Percentiles rank a stretch among this genome's conserved stretches.
These are phyloP conservation scores for Lodderomyces orthopsilosis DNA, from an alignment of 1,139 yeast genomes.

Conservation along the genomic window DNA sequence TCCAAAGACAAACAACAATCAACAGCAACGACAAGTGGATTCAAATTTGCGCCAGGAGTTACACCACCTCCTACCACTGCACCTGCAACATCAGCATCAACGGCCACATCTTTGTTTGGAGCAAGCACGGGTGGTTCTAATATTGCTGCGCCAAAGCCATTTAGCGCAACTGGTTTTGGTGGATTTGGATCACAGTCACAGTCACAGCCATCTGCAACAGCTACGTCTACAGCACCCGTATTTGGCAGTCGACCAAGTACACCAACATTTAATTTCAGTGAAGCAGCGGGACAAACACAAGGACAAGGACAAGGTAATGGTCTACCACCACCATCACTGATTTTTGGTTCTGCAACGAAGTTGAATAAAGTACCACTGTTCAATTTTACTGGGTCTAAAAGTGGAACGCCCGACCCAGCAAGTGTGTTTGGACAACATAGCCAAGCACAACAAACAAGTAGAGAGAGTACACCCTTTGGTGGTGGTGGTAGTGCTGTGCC, in stretches of 20 bases:
- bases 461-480: conserved; percentile 14
- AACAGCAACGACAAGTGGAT: conserved; percentile 6
- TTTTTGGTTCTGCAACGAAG: conserved; percentile 2
- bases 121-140: not conserved
- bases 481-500: conserved; percentile 1
- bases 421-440: conserved; percentile 18
- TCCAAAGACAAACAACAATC: conserved; percentile 4
- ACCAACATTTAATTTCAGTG: conserved; percentile 11
- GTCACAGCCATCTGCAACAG: not conserved
- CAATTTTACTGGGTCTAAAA: conserved; percentile 20
- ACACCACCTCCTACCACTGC: conserved; percentile 8
- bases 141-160: conserved; percentile 1
- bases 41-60: conserved; percentile 15
- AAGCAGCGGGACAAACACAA: conserved; percentile 2
- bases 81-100: not conserved
- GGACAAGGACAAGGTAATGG: not conserved
- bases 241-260: conserved; percentile 11
- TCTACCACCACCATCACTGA: not conserved
- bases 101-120: conserved; percentile 1
- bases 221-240: not conserved
- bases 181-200: conserved; percentile 3
- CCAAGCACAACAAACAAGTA: conserved; percentile 7
- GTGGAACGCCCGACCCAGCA: conserved; percentile 30
- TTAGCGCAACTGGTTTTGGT: not conserved
- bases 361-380: conserved; percentile 13